Conservation (phyloP, 2,329 filamentous ascomycete species). For the Claviceps fusiformis region DNA sequence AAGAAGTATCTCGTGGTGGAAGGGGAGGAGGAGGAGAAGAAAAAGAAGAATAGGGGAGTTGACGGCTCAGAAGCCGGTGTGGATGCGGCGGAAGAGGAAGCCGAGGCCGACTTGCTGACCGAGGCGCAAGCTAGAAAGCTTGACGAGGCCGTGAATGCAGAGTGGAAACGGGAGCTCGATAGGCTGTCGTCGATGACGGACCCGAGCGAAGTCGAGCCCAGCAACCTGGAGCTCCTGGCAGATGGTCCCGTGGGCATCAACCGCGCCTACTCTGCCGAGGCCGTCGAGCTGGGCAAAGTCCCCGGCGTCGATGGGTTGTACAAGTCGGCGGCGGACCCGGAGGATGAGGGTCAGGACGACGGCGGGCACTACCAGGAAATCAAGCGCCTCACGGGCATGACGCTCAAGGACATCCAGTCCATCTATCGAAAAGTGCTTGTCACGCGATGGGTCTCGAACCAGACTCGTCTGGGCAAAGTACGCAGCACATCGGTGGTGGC, state of each 20-base stretch:
- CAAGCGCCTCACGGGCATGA: constrained; percentile 42
- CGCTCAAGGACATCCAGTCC: constrained; percentile 33
- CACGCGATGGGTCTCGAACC: constrained; percentile 64
- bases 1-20: constrained; percentile 23
- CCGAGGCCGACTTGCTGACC: constrained; percentile 17
- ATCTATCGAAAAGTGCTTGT: constrained; percentile 63
- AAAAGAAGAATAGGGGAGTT: constrained; percentile 13
- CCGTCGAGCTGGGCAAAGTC: constrained; percentile 37
- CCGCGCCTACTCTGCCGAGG: constrained; percentile 28
- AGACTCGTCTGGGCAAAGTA: constrained; percentile 94
- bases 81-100: constrained; percentile 5
- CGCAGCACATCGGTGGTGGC: constrained; percentile 60
- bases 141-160: constrained; percentile 21
- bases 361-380: constrained; percentile 35
- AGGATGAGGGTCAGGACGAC: constrained; percentile 37
- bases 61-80: constrained; percentile 9
- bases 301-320: constrained; percentile 38
- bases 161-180: constrained; percentile 25
- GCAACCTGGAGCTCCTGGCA: constrained; percentile 23
- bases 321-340: constrained; percentile 33
- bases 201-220: constrained; percentile 18
- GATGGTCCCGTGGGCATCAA: constrained; percentile 22
- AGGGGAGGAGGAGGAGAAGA: constrained; percentile 11
- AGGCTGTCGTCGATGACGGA: constrained; percentile 18
- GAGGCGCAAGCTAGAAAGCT: constrained; percentile 23